A percentile compares a stretch with the other conserved stretches of the same genome.
Evolutionary conservation across 1,284 basidiomycete species (phyloP).

Genomic region (Athelia psychrophila): DNA sequence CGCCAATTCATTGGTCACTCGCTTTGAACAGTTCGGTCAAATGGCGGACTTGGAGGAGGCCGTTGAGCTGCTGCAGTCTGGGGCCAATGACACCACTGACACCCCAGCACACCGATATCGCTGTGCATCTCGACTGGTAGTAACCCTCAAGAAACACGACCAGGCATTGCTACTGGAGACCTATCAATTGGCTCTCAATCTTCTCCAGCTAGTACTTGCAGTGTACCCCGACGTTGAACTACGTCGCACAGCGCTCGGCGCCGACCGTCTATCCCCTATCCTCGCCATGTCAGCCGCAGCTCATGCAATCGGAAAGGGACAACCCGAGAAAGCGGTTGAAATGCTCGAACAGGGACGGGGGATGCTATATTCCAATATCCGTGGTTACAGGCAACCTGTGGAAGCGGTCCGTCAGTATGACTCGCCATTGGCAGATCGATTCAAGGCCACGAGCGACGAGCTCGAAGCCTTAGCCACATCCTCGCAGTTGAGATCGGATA

Average conservation of each 20-base stretch:
- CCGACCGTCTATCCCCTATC: not conserved
- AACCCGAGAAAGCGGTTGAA: constrained; percentile 31
- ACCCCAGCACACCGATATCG: too few species aligned
- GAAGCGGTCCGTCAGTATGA: constrained; percentile 16
- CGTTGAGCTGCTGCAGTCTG: constrained; percentile 1
- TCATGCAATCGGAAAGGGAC: constrained; percentile 26
- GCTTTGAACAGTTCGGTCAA: too few species aligned
- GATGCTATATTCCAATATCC: constrained; percentile 25
- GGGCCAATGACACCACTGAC: too few species aligned
- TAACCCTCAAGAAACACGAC: too few species aligned
- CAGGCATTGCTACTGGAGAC: not conserved
- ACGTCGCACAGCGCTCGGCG: not conserved
- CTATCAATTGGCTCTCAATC: not conserved
- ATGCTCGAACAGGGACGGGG: constrained; percentile 28
- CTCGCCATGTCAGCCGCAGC: constrained; percentile 31
- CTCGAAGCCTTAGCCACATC: constrained; percentile 13
- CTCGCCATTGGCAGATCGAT: constrained; percentile 17
- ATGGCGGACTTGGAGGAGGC: too few species aligned
- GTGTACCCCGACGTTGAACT: not conserved
- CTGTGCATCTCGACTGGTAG: too few species aligned
- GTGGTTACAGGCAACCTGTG: constrained; percentile 16
- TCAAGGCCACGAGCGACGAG: constrained; percentile 17
- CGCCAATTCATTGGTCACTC: constrained; percentile 11
- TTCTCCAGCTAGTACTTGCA: not conserved
- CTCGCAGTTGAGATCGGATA: constrained; percentile 1